Evolutionary conservation across 371 early-diverging fungal species (phyloP), one percentile per base, ranked within the genome.

Genomic region (Rhizomucor pusillus): DNA sequence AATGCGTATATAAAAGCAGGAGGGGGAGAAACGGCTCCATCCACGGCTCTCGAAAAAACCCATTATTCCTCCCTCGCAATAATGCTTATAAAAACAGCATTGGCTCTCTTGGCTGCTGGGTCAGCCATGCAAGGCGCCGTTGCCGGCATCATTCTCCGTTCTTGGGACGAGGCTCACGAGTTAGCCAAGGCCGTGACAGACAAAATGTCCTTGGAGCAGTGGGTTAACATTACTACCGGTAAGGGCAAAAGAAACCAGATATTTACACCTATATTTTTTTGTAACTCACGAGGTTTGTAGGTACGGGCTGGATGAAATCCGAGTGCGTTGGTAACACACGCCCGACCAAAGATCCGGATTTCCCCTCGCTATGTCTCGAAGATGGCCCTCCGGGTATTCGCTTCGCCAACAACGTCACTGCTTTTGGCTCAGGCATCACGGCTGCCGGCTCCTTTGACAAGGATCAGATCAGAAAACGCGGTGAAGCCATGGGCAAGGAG

Each of bases 351-450:
- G 7, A 29, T 7, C 47, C 62, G 6, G 61, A 71, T 40, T 86
- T 84, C 57, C 76, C 77, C 19, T 77, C 78, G 52, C 18, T 76
- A 10, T 79, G 77, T 52, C 53, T 78, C 12, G 79, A 80, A 52
- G 81, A 84, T 65, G 62, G 74, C 3, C 84, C 82, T n/a, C 50
- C 74, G 4, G 86, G 84, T 37, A 49, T 82, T 23, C 75, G 79
- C 5, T 74, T 63, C 47, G 71, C 71, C 1, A 35, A 53, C 36
- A 55, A 60, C 33, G 58, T 64, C 16, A 69, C 78, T 18, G 76
- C 75, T 0, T 81, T 82, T 57, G 73, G 76, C 1, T 59, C 81
- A 19, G 75, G 73, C 13, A 66, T 81, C 47, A 84, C 75, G 51
- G 70, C 72, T 19, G 82, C 82, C 48, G 74, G 81, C 1, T 73